These are phyloP conservation scores for Termitomyces bulborhizus DNA, from an alignment of 768 basidiomycete genomes.

Conservation along the genomic window DNA sequence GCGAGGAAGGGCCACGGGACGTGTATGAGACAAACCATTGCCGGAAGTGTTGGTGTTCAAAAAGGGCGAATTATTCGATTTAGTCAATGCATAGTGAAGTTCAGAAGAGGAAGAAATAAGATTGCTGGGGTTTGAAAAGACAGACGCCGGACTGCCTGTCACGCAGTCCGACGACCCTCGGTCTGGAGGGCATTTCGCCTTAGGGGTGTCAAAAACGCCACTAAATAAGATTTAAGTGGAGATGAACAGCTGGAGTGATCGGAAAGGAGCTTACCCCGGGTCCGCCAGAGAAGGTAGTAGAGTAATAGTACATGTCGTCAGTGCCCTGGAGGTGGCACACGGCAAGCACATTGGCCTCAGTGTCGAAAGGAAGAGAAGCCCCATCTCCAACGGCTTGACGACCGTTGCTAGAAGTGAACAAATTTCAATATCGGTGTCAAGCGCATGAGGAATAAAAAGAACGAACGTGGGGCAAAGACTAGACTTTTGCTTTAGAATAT, in stretches of 20 bases:
- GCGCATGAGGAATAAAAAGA: not conserved
- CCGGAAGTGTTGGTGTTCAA: constrained; percentile 15
- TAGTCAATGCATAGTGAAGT: constrained; percentile 8
- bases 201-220: constrained; percentile 95
- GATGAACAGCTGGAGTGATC: not conserved
- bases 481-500: constrained; percentile 72
- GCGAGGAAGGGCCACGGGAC: constrained; percentile 30
- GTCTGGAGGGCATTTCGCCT: constrained; percentile 90
- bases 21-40: constrained; percentile 16
- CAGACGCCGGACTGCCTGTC: constrained; percentile 85
- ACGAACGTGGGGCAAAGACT: constrained; percentile 93
- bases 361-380: constrained; percentile 76
- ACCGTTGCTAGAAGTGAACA: constrained; percentile 65
- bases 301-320: constrained; percentile 84
- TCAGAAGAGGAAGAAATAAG: constrained; percentile 32
- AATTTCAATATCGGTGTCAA: constrained; percentile 8
- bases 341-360: constrained; percentile 74
- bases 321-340: constrained; percentile 81
- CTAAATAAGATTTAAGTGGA: constrained; percentile 28
- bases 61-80: constrained; percentile 15
- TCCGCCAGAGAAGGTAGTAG: constrained; percentile 91
- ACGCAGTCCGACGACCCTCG: constrained; percentile 94
- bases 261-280: constrained; percentile 55
- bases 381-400: constrained; percentile 97
- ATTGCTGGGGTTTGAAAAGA: constrained; percentile 40